A percentile compares a stretch with the other conserved stretches of the same genome.
phyloP scores from a whole-genome alignment of 1,284 basidiomycete genomes.

The Boletellus deceptivus region DNA sequence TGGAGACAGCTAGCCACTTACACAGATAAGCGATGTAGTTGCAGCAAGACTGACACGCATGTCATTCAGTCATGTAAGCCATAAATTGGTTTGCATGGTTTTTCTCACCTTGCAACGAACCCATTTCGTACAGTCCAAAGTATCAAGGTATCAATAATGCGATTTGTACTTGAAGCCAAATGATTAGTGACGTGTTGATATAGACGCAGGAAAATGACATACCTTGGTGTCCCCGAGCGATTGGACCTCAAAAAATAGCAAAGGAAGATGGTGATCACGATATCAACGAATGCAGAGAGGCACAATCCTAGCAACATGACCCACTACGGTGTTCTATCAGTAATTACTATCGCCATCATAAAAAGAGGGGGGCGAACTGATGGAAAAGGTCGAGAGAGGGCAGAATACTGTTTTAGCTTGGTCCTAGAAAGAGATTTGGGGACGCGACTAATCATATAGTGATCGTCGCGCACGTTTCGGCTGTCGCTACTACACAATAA shows the following conservation, averaged over 20 bases:
- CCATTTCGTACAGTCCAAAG: constrained; percentile 53
- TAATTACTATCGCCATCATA: background rate
- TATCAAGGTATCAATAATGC: constrained; percentile 45
- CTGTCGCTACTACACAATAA: constrained; percentile 13
- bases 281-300: constrained; percentile 45
- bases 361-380: constrained; percentile 6
- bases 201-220: background rate
- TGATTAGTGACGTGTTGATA: too few species aligned
- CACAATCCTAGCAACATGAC: constrained; percentile 51
- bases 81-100: too few species aligned
- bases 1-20: constrained; percentile 10
- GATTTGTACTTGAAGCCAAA: constrained; percentile 38
- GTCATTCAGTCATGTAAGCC: too few species aligned
- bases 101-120: constrained; percentile 5
- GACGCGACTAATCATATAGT: background rate
- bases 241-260: constrained; percentile 43
- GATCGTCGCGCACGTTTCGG: constrained; percentile 20
- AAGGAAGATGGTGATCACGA: constrained; percentile 47
- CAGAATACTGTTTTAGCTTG: constrained; percentile 4
- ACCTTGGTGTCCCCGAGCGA: constrained; percentile 39
- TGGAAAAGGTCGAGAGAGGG: constrained; percentile 15
- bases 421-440: constrained; percentile 10
- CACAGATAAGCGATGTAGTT: too few species aligned
- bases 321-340: constrained; percentile 38
- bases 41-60: too few species aligned